phyloP scores from a whole-genome alignment of 495 filamentous ascomycete species.

The Parmelia sp. region DNA sequence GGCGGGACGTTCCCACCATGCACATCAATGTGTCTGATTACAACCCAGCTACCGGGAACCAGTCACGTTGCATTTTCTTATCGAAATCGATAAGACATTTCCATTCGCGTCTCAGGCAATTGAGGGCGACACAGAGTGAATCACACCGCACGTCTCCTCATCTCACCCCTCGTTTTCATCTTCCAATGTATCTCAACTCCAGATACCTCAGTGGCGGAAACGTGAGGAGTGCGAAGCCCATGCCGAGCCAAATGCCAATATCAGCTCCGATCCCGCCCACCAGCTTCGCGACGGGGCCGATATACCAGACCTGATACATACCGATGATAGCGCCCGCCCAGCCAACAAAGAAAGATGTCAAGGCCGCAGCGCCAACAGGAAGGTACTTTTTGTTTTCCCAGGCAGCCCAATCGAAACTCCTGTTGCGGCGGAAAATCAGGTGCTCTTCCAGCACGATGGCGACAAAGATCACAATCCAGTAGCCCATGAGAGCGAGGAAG shows the following conservation, averaged over 20 bases:
- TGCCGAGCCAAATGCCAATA: slow-evolving; percentile 41
- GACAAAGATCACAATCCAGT: slow-evolving; percentile 52
- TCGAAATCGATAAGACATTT: too few relatives aligned
- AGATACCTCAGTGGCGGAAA: slow-evolving; percentile 42
- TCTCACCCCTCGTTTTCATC: slow-evolving; percentile 22
- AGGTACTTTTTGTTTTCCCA: slow-evolving; percentile 48
- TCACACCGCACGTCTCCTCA: neutral
- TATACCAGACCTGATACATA: slow-evolving; percentile 56
- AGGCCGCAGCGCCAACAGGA: slow-evolving; percentile 53
- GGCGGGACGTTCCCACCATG: too few relatives aligned
- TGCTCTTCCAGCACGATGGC: slow-evolving; percentile 49
- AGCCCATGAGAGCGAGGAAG: slow-evolving; percentile 55
- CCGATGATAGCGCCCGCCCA: slow-evolving; percentile 57
- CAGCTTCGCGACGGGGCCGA: slow-evolving; percentile 49
- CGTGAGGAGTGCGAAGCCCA: slow-evolving; percentile 37
- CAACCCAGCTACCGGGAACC: too few relatives aligned
- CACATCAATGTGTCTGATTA: too few relatives aligned
- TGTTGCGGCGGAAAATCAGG: slow-evolving; percentile 41
- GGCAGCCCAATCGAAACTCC: slow-evolving; percentile 50
- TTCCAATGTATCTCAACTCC: slow-evolving; percentile 36
- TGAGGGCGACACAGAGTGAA: too few relatives aligned
- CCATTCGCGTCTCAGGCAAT: too few relatives aligned
- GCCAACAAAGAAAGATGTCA: slow-evolving; percentile 52
- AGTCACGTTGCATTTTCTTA: too few relatives aligned
- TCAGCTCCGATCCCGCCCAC: slow-evolving; percentile 32